A percentile compares a stretch with the other conserved stretches of the same genome.
Conservation (phyloP, 192 early-diverging fungal species). For the Coemansia biformis region DNA sequence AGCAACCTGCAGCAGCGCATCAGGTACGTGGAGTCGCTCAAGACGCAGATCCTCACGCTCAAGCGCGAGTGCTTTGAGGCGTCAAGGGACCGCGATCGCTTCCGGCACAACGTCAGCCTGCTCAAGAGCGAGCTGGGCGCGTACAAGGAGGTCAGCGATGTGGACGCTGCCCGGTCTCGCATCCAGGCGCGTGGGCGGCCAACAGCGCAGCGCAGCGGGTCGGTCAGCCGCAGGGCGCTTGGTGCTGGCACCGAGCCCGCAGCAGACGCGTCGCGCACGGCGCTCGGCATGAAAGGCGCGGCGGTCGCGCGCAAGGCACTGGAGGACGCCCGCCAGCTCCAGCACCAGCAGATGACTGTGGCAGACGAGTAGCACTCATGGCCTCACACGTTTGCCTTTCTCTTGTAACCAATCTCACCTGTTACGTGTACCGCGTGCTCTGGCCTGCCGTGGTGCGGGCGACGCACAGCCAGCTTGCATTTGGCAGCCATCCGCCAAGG, state of each 20-base stretch:
- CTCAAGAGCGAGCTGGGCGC: constrained; percentile 44
- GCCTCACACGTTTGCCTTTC: not conserved
- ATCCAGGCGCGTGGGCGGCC: constrained; percentile 8
- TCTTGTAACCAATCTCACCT: too few species aligned
- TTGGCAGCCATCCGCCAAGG: too few species aligned
- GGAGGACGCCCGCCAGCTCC: constrained; percentile 20
- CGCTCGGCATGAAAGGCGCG: constrained; percentile 13
- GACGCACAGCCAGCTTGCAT: too few species aligned
- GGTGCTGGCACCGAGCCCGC: not conserved
- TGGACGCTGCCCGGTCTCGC: constrained; percentile 13
- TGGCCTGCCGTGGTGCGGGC: too few species aligned
- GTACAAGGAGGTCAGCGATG: constrained; percentile 44
- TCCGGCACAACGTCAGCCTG: constrained; percentile 15
- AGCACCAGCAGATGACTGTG: constrained; percentile 10
- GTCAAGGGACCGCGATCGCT: constrained; percentile 27
- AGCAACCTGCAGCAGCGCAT: constrained; percentile 45
- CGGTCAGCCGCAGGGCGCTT: too few species aligned
- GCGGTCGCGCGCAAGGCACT: constrained; percentile 11
- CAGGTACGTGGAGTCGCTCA: constrained; percentile 38
- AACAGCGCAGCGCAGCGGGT: not conserved
- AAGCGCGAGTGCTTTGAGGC: constrained; percentile 44
- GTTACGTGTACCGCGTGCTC: too few species aligned
- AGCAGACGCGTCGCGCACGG: constrained; percentile 1
- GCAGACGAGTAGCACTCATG: constrained; percentile 8
- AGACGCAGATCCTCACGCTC: constrained; percentile 35